Percentiles rank a stretch among this genome's conserved stretches.
Conservation (phyloP, 2,329 filamentous ascomycete species). For the Colletotrichum gigasporum region DNA sequence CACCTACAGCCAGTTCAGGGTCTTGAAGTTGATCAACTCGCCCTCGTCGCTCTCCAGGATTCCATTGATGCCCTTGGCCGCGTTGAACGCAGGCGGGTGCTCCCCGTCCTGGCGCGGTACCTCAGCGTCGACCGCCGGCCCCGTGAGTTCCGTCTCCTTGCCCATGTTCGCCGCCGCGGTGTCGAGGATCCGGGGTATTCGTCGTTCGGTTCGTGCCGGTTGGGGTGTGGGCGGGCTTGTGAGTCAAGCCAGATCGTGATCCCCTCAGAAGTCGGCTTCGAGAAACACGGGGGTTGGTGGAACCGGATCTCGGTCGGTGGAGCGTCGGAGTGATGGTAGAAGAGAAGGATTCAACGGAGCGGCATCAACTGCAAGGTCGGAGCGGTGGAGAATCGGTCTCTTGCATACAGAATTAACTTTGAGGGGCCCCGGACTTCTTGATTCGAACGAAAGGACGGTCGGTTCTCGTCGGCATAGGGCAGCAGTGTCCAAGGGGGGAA, state of each 20-base stretch:
- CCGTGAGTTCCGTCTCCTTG: conserved; percentile 3
- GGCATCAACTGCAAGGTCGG: background rate
- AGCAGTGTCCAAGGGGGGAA: background rate
- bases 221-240: too few relatives aligned
- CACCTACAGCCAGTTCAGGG: conserved; percentile 48
- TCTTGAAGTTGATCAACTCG: conserved; percentile 46
- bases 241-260: background rate
- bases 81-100: background rate
- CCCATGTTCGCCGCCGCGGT: conserved; percentile 11
- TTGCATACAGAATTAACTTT: conserved; percentile 16
- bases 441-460: background rate
- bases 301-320: conserved; percentile 19
- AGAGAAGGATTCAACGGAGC: background rate
- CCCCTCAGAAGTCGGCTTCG: background rate
- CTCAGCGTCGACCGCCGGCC: conserved; percentile 4
- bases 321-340: conserved; percentile 3
- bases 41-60: conserved; percentile 13
- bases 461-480: conserved; percentile 15
- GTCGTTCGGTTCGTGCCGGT: background rate
- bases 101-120: background rate
- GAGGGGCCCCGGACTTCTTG: conserved; percentile 32
- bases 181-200: background rate
- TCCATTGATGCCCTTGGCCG: background rate
- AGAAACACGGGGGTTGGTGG: background rate
- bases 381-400: conserved; percentile 21